Conservation (phyloP, 106 monocot genomes). For the Acanthochlamys bracteata region DNA sequence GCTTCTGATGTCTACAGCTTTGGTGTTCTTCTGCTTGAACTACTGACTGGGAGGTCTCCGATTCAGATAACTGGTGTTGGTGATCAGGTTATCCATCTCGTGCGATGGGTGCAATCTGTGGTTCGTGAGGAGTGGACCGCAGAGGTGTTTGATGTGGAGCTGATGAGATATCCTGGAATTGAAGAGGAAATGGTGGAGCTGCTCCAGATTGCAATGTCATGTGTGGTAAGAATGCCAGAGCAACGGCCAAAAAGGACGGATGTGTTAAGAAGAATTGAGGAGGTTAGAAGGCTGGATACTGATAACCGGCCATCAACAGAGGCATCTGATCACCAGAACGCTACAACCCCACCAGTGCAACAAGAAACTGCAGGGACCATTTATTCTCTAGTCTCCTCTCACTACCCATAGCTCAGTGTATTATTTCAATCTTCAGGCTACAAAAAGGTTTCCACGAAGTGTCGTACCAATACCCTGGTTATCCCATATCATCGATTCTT, state of each 20-base stretch:
- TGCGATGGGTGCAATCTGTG: conserved; percentile 45
- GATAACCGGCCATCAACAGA: conserved; percentile 20
- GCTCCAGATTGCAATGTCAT: conserved; percentile 45
- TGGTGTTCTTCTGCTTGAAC: conserved; percentile 37
- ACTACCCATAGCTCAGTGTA: neutral
- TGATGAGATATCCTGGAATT: conserved; percentile 40
- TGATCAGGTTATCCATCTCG: conserved; percentile 34
- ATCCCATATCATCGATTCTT: no score
- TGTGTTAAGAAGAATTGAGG: conserved; percentile 37
- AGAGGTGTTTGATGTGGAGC: conserved; percentile 38
- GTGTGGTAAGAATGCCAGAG: conserved; percentile 31
- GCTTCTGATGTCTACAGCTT: conserved; percentile 45
- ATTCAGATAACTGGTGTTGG: conserved; percentile 25
- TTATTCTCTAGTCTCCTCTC: neutral
- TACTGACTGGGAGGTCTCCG: conserved; percentile 37
- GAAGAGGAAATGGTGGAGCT: conserved; percentile 60
- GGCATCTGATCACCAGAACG: conserved; percentile 6
- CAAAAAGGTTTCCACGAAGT: no score
- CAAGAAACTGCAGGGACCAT: neutral
- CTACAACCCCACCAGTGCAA: conserved; percentile 1
- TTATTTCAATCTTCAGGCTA: no score
- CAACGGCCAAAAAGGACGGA: conserved; percentile 37
- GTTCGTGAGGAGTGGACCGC: conserved; percentile 54
- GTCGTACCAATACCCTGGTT: no score
- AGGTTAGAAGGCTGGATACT: conserved; percentile 20